phyloP scores from a whole-genome alignment of 495 filamentous ascomycete genomes.

The Hypoxylon subgilvum region DNA sequence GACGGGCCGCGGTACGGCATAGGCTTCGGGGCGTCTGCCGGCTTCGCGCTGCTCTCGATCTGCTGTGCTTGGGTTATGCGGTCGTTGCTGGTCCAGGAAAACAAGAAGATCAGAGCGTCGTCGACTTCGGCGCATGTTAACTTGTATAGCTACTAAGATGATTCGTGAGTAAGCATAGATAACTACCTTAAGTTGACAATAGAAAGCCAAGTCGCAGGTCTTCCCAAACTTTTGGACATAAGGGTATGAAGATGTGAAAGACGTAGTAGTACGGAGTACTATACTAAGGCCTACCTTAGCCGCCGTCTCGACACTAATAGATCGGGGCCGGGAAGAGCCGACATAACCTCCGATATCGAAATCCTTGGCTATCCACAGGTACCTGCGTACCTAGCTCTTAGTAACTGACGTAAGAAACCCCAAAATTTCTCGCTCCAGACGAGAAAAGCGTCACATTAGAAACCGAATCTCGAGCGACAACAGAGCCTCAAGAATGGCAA shows the following conservation, averaged over 20 bases:
- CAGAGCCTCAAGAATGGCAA: constrained; percentile 29
- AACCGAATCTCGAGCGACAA: no score
- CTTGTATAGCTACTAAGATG: constrained; percentile 23
- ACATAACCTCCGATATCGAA: constrained; percentile 23
- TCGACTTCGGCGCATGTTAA: constrained; percentile 14
- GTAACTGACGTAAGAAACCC: constrained; percentile 1
- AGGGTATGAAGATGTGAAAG: no score
- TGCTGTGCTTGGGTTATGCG: constrained; percentile 29
- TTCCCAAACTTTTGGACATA: no score
- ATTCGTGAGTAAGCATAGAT: no score
- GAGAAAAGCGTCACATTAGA: no score
- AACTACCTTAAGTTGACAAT: no score
- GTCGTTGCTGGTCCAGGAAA: constrained; percentile 22
- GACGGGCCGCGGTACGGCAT: constrained; percentile 52
- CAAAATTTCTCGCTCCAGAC: constrained; percentile 1
- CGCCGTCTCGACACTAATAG: no score
- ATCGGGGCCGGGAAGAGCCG: constrained; percentile 3
- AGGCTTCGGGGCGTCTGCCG: constrained; percentile 32
- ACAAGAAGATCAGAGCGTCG: constrained; percentile 15
- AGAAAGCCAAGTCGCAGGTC: no score
- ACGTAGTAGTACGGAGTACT: no score
- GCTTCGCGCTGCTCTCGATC: constrained; percentile 34
- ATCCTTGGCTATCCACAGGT: not conserved
- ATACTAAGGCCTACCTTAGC: no score
- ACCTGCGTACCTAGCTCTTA: constrained; percentile 5